Evolutionary conservation across 805 yeast species (phyloP).

Genomic region (Cyberlindnera veronae): DNA sequence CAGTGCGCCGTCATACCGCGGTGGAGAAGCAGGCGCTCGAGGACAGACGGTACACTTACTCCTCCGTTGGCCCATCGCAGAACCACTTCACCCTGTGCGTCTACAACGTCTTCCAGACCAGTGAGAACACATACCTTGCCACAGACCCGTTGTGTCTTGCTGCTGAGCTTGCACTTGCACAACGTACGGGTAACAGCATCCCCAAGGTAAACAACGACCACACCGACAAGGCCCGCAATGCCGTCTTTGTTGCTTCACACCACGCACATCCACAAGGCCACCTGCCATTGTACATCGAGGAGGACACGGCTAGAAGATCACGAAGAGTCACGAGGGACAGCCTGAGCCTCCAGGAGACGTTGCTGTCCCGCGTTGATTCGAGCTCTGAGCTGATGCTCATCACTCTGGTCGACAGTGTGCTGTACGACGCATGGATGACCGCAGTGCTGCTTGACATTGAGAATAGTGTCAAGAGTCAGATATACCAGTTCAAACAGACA

Average conservation of each 20-base stretch:
- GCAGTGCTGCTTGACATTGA: slow-evolving; percentile 27
- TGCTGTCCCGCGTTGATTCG: slow-evolving; percentile 28
- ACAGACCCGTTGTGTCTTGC: slow-evolving; percentile 58
- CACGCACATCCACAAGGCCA: slow-evolving; percentile 46
- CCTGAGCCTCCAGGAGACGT: slow-evolving; percentile 34
- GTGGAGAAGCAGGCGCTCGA: slow-evolving; percentile 25
- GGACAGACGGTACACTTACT: slow-evolving; percentile 24
- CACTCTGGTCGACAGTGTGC: slow-evolving; percentile 41
- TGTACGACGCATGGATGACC: slow-evolving; percentile 50
- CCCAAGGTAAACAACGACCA: slow-evolving; percentile 31
- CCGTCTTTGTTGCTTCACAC: slow-evolving; percentile 43
- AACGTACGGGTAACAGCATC: slow-evolving; percentile 40
- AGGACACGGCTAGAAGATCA: slow-evolving; percentile 25
- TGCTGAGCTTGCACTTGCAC: slow-evolving; percentile 43
- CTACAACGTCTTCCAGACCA: slow-evolving; percentile 40
- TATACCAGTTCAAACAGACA: slow-evolving; percentile 23
- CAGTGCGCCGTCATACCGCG: slow-evolving; percentile 31
- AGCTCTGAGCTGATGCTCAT: slow-evolving; percentile 35
- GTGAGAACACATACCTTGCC: slow-evolving; percentile 36
- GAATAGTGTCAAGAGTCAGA: slow-evolving; percentile 18
- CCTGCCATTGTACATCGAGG: slow-evolving; percentile 57
- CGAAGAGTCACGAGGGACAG: slow-evolving; percentile 36
- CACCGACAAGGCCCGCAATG: slow-evolving; percentile 24
- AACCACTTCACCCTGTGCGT: slow-evolving; percentile 51
- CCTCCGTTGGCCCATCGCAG: not conserved